A percentile compares a stretch with the other conserved stretches of the same genome.
These are phyloP conservation scores for Melocanna baccifera DNA, from an alignment of 176 grass and related monocot species.

Conservation along the genomic window DNA sequence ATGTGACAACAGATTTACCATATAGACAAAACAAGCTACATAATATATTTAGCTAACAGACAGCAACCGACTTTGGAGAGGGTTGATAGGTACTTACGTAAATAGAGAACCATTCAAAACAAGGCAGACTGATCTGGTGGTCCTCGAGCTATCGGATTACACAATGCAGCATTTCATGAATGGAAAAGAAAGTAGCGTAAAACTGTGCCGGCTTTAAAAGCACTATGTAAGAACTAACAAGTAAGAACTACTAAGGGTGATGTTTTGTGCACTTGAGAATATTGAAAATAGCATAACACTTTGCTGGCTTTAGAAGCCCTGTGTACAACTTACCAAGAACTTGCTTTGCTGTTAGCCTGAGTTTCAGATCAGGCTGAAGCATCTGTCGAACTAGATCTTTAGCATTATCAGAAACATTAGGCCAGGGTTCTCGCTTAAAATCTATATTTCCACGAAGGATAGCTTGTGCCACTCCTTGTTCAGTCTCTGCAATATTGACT, in stretches of 20 bases:
- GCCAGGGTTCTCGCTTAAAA: conserved; percentile 98
- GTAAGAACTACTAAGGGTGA: neutral
- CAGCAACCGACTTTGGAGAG: neutral
- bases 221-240: neutral
- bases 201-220: neutral
- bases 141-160: neutral
- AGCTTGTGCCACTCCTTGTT: conserved; percentile 99
- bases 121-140: neutral
- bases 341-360: conserved; percentile 91
- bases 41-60: neutral
- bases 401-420: conserved; percentile 91
- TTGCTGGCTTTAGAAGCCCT: neutral
- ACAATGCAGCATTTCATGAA: neutral
- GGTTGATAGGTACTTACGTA: neutral
- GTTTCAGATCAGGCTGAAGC: conserved; percentile 92
- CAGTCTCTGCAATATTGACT: conserved; percentile 74
- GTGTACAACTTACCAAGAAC: conserved; percentile 69
- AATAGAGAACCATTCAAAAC: neutral
- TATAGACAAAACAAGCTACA: neutral
- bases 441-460: conserved; percentile 95
- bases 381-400: conserved; percentile 91
- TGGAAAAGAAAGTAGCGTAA: neutral
- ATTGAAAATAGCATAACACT: conserved; percentile 7
- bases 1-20: neutral
- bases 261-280: neutral